Conservation (phyloP, 148 eudicot species). For the Spergularia bocconei region DNA sequence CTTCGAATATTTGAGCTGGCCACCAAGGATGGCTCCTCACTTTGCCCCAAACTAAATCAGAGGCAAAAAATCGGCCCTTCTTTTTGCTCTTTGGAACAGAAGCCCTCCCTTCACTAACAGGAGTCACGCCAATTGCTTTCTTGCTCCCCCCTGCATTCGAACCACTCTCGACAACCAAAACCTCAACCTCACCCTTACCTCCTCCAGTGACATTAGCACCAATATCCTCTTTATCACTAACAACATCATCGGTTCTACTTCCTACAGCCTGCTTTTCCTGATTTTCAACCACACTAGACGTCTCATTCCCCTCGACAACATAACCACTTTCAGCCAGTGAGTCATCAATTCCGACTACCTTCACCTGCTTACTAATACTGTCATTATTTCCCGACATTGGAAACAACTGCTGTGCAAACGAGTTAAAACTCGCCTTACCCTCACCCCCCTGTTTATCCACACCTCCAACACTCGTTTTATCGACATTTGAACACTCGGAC, state of each 20-base stretch:
- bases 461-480: constrained; percentile 7
- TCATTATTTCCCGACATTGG: constrained; percentile 2
- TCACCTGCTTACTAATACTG: neutral
- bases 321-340: neutral
- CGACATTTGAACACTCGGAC: neutral
- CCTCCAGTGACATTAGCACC: constrained; percentile 5
- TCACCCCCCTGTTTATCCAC: neutral
- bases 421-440: constrained; percentile 10
- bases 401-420: neutral
- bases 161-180: neutral
- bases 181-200: constrained; percentile 9
- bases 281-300: neutral
- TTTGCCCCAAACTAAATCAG: constrained; percentile 86
- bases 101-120: neutral
- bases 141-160: neutral
- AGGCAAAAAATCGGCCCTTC: constrained; percentile 36
- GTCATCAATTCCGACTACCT: neutral
- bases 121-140: neutral
- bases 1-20: constrained; percentile 83
- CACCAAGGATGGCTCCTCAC: constrained; percentile 94
- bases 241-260: neutral
- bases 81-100: constrained; percentile 17
- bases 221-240: neutral
- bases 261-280: neutral
- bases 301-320: constrained; percentile 5